Evolutionary conservation across 2,329 filamentous ascomycete genomes (phyloP).

Genomic region (Dactylellina parvicollis): DNA sequence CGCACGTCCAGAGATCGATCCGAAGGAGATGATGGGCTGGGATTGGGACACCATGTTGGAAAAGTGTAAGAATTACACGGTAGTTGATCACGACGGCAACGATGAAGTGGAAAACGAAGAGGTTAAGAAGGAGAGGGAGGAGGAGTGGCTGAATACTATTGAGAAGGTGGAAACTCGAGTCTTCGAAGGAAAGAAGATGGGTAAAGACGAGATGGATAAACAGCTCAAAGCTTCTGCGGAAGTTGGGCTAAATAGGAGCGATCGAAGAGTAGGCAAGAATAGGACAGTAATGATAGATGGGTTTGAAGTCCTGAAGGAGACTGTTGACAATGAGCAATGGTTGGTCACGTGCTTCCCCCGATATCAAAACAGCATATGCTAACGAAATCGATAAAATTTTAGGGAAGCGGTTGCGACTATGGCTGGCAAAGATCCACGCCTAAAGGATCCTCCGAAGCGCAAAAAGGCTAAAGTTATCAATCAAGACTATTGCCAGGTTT

Average conservation of each 20-base stretch:
- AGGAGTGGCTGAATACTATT: conserved; percentile 68
- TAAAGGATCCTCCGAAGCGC: conserved; percentile 65
- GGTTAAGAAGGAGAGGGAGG: conserved; percentile 65
- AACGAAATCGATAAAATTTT: background rate
- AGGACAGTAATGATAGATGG: conserved; percentile 69
- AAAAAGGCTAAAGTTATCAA: conserved; percentile 65
- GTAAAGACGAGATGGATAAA: conserved; percentile 59
- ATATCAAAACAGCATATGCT: background rate
- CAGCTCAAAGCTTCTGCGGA: conserved; percentile 57
- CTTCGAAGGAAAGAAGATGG: conserved; percentile 68
- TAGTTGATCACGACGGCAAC: conserved; percentile 62
- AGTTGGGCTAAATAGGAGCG: conserved; percentile 62
- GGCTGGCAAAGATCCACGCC: conserved; percentile 67
- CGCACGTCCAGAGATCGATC: conserved; percentile 66
- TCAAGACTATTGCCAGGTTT: conserved; percentile 67
- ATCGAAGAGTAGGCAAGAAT: conserved; percentile 68
- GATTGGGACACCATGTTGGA: conserved; percentile 67
- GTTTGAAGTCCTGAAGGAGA: conserved; percentile 69
- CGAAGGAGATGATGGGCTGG: conserved; percentile 70
- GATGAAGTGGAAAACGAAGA: conserved; percentile 58
- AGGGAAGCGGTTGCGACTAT: conserved; percentile 69
- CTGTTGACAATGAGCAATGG: conserved; percentile 66
- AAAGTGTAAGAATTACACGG: conserved; percentile 67
- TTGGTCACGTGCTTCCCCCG: background rate
- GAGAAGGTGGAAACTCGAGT: conserved; percentile 69